Conservation (phyloP, 148 eudicot species). For the Polygonum aviculare region DNA sequence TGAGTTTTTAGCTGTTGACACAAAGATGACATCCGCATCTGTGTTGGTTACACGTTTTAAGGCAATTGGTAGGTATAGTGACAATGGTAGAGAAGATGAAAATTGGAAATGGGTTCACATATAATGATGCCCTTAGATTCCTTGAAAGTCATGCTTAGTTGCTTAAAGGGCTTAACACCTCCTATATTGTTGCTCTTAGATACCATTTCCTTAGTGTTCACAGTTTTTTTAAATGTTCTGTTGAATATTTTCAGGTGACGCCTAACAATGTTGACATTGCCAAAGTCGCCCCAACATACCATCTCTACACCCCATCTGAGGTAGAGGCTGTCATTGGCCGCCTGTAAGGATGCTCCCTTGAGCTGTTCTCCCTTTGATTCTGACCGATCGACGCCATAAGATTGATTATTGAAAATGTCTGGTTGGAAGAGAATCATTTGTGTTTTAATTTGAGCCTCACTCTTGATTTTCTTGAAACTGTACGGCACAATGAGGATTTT, state of each 20-base stretch:
- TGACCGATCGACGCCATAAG: background rate
- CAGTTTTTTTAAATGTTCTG: background rate
- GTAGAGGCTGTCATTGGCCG: slow-evolving; percentile 87
- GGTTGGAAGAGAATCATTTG: background rate
- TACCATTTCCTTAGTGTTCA: background rate
- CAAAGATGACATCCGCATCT: too few species aligned
- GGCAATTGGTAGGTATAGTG: too few species aligned
- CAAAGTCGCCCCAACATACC: slow-evolving; percentile 87
- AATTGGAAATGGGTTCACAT: too few species aligned
- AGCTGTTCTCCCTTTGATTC: background rate
- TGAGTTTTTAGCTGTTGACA: too few species aligned
- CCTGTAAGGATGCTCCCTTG: slow-evolving; percentile 31
- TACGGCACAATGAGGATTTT: slow-evolving; percentile 7
- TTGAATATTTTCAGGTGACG: slow-evolving; percentile 53
- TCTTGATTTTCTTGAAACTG: background rate
- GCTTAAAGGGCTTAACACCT: too few species aligned
- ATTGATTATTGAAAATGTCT: background rate
- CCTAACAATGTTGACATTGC: slow-evolving; percentile 98
- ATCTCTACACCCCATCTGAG: slow-evolving; percentile 82
- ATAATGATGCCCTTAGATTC: too few species aligned
- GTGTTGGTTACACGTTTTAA: too few species aligned
- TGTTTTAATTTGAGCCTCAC: background rate
- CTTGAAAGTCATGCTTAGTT: too few species aligned
- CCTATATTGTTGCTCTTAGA: too few species aligned
- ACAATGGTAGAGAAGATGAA: too few species aligned